These are phyloP conservation scores for Suhomyces bolitotheri DNA, from an alignment of 1,139 yeast genomes.

Conservation along the genomic window DNA sequence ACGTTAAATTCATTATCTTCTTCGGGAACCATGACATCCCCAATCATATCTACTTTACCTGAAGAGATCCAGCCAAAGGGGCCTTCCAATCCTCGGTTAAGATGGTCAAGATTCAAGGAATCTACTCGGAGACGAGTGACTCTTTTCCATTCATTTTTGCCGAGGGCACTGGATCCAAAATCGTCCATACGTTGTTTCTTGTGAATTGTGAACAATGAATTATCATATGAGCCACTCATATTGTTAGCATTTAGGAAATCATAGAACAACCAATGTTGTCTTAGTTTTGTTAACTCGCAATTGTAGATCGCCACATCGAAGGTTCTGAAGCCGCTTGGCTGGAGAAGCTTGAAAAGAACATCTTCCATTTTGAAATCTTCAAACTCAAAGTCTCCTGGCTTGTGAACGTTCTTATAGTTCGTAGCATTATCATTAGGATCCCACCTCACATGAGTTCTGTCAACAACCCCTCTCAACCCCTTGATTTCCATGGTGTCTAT, in stretches of 20 bases:
- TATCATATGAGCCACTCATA: constrained; percentile 90
- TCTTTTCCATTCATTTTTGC: constrained; percentile 49
- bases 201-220: constrained; percentile 88
- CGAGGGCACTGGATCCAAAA: constrained; percentile 22
- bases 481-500: constrained; percentile 77
- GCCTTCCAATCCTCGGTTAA: constrained; percentile 86
- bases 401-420: constrained; percentile 68
- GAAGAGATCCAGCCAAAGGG: constrained; percentile 96
- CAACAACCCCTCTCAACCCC: constrained; percentile 90
- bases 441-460: constrained; percentile 86
- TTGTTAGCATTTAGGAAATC: constrained; percentile 83
- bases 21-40: constrained; percentile 81
- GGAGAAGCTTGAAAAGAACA: constrained; percentile 74
- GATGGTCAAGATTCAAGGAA: constrained; percentile 80
- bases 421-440: constrained; percentile 80
- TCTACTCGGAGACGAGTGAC: constrained; percentile 83
- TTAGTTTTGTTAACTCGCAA: constrained; percentile 73
- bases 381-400: constrained; percentile 91
- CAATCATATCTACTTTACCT: constrained; percentile 90
- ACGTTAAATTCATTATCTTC: constrained; percentile 50
- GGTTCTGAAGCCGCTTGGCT: constrained; percentile 79
- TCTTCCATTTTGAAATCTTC: constrained; percentile 82
- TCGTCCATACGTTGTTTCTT: constrained; percentile 63
- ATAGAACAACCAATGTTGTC: constrained; percentile 91
- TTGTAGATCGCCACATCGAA: constrained; percentile 84